Evolutionary conservation across 495 filamentous ascomycete species (phyloP).

Genomic region (Trichocladium uniseriatum): DNA sequence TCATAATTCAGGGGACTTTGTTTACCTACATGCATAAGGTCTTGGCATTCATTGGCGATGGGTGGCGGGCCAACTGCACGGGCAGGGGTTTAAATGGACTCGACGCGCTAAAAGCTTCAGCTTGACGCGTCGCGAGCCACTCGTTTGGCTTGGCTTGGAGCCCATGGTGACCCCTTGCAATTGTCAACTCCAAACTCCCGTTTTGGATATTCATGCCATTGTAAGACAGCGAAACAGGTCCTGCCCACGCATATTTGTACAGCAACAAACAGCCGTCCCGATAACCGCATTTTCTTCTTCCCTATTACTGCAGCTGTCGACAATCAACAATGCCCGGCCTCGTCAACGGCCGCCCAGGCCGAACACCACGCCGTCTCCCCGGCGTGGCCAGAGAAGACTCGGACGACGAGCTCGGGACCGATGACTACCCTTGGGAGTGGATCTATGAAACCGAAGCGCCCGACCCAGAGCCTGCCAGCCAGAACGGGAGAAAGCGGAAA

Average conservation of each 20-base stretch:
- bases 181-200: background rate
- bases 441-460: conserved; percentile 47
- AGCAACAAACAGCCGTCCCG: too few relatives aligned
- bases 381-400: conserved; percentile 74
- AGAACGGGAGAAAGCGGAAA: conserved; percentile 30
- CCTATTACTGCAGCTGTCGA: too few relatives aligned
- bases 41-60: background rate
- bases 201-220: too few relatives aligned
- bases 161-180: background rate
- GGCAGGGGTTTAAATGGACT: conserved; percentile 16
- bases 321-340: conserved; percentile 11
- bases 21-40: background rate
- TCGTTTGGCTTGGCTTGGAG: too few relatives aligned
- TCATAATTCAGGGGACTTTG: too few relatives aligned
- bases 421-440: conserved; percentile 91
- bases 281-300: too few relatives aligned
- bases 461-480: conserved; percentile 16
- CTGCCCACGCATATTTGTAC: too few relatives aligned
- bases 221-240: too few relatives aligned
- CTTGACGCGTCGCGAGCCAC: background rate
- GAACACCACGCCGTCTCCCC: conserved; percentile 3
- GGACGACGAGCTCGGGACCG: conserved; percentile 80
- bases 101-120: conserved; percentile 7
- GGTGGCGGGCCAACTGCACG: background rate
- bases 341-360: background rate